Conservation (phyloP, 352 stramenopile genomes). For the Phytophthora quininea region DNA sequence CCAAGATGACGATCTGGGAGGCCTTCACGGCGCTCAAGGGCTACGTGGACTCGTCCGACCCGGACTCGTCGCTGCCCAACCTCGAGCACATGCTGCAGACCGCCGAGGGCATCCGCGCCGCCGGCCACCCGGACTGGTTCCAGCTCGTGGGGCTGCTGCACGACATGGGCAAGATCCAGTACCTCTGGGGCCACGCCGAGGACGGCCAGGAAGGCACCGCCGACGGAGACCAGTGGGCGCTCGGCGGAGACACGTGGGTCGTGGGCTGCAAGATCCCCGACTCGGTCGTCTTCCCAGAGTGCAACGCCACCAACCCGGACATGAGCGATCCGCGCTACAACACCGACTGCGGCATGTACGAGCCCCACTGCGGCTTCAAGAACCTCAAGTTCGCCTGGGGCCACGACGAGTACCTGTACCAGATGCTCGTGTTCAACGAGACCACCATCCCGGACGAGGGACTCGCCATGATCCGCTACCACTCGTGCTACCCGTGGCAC, state of each 20-base stretch:
- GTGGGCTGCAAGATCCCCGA: constrained; percentile 91
- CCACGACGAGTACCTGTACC: constrained; percentile 95
- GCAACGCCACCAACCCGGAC: constrained; percentile 90
- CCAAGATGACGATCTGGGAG: constrained; percentile 92
- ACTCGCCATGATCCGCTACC: constrained; percentile 94
- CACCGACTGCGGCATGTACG: constrained; percentile 88
- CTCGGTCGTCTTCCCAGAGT: constrained; percentile 90
- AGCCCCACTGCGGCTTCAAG: constrained; percentile 87
- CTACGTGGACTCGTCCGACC: constrained; percentile 94
- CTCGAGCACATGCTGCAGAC: constrained; percentile 95
- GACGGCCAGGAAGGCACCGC: constrained; percentile 90
- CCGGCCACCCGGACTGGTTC: constrained; percentile 92
- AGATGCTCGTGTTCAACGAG: constrained; percentile 93
- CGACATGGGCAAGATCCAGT: constrained; percentile 96
- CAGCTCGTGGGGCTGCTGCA: constrained; percentile 92
- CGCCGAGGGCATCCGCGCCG: constrained; percentile 90
- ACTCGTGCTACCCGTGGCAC: constrained; percentile 94
- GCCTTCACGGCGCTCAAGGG: constrained; percentile 88
- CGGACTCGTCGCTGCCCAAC: constrained; percentile 91
- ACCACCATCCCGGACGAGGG: constrained; percentile 87
- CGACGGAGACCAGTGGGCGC: constrained; percentile 91
- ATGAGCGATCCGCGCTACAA: constrained; percentile 89
- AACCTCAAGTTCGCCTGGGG: constrained; percentile 92
- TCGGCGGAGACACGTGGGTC: constrained; percentile 94
- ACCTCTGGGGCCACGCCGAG: constrained; percentile 85